These are phyloP conservation scores for Saccharomycopsis lassenensis DNA, from an alignment of 805 yeast genomes.

Conservation along the genomic window DNA sequence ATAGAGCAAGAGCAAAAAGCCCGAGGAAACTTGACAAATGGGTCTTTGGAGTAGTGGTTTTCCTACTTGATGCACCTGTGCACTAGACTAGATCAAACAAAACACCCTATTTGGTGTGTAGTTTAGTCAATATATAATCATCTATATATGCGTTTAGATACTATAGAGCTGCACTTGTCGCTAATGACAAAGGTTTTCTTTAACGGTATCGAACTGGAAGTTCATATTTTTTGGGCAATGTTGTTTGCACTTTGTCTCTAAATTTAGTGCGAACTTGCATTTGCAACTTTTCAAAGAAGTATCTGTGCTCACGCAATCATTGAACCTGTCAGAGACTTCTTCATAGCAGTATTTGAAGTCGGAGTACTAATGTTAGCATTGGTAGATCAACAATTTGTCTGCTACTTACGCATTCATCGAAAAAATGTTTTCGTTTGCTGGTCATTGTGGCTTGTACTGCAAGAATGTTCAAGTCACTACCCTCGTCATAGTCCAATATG, in stretches of 20 bases:
- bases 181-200: no score
- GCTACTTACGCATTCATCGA: constrained; percentile 8
- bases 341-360: constrained; percentile 11
- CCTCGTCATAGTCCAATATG: constrained; percentile 14
- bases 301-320: not conserved
- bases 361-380: constrained; percentile 6
- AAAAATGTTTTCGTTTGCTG: not conserved
- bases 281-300: constrained; percentile 1
- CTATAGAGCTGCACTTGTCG: no score
- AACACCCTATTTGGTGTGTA: no score
- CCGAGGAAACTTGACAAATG: constrained; percentile 47
- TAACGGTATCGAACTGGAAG: no score
- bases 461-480: constrained; percentile 6
- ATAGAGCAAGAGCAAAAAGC: constrained; percentile 65
- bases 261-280: constrained; percentile 5
- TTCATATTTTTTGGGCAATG: constrained; percentile 2
- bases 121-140: no score
- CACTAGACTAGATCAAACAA: no score
- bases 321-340: constrained; percentile 5
- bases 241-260: not conserved
- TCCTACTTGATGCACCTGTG: no score
- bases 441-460: not conserved
- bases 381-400: not conserved
- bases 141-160: no score
- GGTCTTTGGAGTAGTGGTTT: constrained; percentile 1